These are phyloP conservation scores for Areca catechu DNA, from an alignment of 176 grass and related monocot genomes.

Conservation along the genomic window DNA sequence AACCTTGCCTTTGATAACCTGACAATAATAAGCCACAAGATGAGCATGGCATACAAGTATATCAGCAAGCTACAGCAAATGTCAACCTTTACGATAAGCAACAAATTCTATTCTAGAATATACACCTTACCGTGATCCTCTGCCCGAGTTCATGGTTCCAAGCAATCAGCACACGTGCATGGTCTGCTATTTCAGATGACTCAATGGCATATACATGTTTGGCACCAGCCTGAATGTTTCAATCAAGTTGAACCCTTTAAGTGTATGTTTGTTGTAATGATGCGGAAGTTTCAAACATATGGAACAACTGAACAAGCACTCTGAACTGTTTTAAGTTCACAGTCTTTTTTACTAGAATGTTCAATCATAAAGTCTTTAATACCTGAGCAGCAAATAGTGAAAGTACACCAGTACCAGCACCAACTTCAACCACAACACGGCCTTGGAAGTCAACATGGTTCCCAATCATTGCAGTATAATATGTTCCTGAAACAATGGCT, in stretches of 20 bases:
- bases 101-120: no score
- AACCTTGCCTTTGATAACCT: constrained; percentile 95
- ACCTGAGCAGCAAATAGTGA: constrained; percentile 99
- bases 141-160: constrained; percentile 79
- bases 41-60: no score
- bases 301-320: no score
- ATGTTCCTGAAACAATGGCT: constrained; percentile 52
- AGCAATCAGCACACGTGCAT: constrained; percentile 69
- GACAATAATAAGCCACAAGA: constrained; percentile 8
- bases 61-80: no score
- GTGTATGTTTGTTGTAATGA: no score
- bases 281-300: no score
- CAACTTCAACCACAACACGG: constrained; percentile 94
- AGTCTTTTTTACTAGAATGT: no score
- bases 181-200: constrained; percentile 94
- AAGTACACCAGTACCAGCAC: constrained; percentile 97
- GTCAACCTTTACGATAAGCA: no score
- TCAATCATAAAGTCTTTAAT: neutral
- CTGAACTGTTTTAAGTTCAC: no score
- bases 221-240: constrained; percentile 63
- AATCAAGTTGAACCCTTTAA: no score
- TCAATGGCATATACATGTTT: constrained; percentile 98
- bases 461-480: constrained; percentile 92
- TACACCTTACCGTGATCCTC: constrained; percentile 75
- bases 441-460: constrained; percentile 81